Base-by-base conservation (phyloP, 495 filamentous ascomycete species). In the Aspergillus saccharolyticus region DNA sequence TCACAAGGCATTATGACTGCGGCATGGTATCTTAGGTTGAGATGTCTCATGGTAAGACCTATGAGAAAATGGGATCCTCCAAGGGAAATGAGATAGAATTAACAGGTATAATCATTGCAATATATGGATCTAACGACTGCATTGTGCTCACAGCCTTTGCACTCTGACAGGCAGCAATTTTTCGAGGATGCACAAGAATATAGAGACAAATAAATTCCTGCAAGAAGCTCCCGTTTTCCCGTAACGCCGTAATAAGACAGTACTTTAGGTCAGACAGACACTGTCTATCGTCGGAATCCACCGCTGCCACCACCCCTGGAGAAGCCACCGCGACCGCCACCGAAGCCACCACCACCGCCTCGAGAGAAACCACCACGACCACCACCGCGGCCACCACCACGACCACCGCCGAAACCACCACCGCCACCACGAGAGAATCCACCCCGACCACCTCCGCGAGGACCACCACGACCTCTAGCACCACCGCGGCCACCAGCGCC, bases 201-300 rank as follows among this genome's bases (percentile, higher is more conserved):
- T 58, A 55, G 53, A 61, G 56, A 70, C 69, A 65, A 66, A 70
- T 65, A 67, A 67, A 58, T 74, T 74, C 72, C 70, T 74, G 72
- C 63, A 74, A 68, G 64, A 39, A 74, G 72, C 72, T 75, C 72
- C 75, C 74, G 59, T 68, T 68, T 77, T 74, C 74, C 76, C 74
- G 73, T 68, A 77, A 78, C 75, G 75, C 75, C 75, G 61, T 71
- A 75, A 77, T 65, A 72, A 75, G 72, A 74, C 70, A 76, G 65
- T 68, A 72, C 64, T 51, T 63, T 28, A 50, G 61, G 58, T 50
- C 69, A 60, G 60, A 68, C 56, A 61, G 57, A 68, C 33, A 59
- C 61, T 63, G 60, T 69, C 66, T 70, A 78, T 64, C 60, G 55
- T 55, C 73, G 68, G 72, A 73, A 73, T 44, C 71, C 63, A 9